Evolutionary conservation across 2,329 filamentous ascomycete genomes (phyloP).

Genomic region (Aspergillus versicolor): DNA sequence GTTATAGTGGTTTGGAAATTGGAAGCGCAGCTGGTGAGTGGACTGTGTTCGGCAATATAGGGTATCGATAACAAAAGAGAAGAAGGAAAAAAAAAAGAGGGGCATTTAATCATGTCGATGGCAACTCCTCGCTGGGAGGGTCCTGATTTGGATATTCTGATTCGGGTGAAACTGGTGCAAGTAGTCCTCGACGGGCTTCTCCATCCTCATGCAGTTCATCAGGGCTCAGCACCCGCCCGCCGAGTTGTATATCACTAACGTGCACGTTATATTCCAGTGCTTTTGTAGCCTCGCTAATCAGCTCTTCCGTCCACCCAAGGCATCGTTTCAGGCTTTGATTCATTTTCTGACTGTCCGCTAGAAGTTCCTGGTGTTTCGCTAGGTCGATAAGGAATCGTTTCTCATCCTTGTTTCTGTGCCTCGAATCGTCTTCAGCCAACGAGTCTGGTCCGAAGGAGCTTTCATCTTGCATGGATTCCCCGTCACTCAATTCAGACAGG

Average conservation of each 20-base stretch:
- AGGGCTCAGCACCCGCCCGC: constrained; percentile 71
- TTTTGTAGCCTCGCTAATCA: constrained; percentile 85
- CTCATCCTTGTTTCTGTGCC: constrained; percentile 72
- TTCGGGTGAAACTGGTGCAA: not conserved
- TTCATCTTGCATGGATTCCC: constrained; percentile 39
- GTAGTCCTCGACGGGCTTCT: constrained; percentile 6
- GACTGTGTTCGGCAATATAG: not conserved
- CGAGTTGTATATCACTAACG: constrained; percentile 75
- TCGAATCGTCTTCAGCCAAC: constrained; percentile 41
- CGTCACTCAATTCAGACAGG: constrained; percentile 41
- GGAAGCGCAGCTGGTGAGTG: not conserved
- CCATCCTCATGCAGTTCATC: constrained; percentile 57
- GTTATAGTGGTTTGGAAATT: not conserved
- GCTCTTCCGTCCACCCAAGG: constrained; percentile 81
- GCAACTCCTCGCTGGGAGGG: not conserved
- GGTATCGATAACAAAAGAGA: constrained; percentile 6
- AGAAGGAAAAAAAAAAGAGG: constrained; percentile 1
- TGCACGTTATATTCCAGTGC: constrained; percentile 80
- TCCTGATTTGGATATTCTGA: not conserved
- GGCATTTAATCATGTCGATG: not conserved
- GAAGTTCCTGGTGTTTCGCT: constrained; percentile 80
- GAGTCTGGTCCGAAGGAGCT: constrained; percentile 36
- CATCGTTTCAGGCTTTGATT: constrained; percentile 92
- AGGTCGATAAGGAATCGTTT: constrained; percentile 81
- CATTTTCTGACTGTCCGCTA: constrained; percentile 89